Evolutionary conservation across 1,284 basidiomycete genomes (phyloP).

Genomic region (Lignosus rhinocerotis): DNA sequence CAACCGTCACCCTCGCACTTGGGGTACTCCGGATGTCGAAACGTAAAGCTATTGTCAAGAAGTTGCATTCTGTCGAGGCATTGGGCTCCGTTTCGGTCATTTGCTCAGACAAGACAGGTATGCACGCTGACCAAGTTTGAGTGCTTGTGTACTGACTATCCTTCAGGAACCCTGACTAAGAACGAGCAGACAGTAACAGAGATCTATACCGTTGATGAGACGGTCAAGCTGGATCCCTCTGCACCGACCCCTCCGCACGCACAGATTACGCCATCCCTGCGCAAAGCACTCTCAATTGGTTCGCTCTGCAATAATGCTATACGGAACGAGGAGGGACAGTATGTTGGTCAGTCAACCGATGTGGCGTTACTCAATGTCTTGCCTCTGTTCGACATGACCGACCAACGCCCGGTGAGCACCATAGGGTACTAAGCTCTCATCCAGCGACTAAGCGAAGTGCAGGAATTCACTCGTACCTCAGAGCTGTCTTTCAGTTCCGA

Average conservation of each 20-base stretch:
- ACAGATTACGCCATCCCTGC: slow-evolving; percentile 53
- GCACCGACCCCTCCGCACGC: slow-evolving; percentile 31
- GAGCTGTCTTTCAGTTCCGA: slow-evolving; percentile 94
- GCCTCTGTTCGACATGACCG: slow-evolving; percentile 66
- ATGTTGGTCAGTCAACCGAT: slow-evolving; percentile 91
- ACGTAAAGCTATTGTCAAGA: slow-evolving; percentile 96
- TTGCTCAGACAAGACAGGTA: slow-evolving; percentile 96
- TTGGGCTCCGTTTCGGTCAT: slow-evolving; percentile 94
- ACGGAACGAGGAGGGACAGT: slow-evolving; percentile 72
- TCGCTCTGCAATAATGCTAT: slow-evolving; percentile 74
- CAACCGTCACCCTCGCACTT: slow-evolving; percentile 93
- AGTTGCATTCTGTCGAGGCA: slow-evolving; percentile 92
- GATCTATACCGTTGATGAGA: slow-evolving; percentile 85
- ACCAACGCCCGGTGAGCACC: slow-evolving; percentile 65
- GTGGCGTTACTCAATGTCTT: slow-evolving; percentile 89
- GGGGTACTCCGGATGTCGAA: slow-evolving; percentile 94
- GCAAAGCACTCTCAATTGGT: slow-evolving; percentile 65
- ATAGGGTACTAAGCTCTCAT: not conserved
- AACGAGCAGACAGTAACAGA: slow-evolving; percentile 96
- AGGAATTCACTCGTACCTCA: slow-evolving; percentile 73
- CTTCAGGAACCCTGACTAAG: slow-evolving; percentile 87
- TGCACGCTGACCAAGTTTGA: slow-evolving; percentile 12
- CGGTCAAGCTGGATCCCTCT: slow-evolving; percentile 63
- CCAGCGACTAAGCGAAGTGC: not conserved
- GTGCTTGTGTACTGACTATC: not conserved